Evolutionary conservation across 2,329 filamentous ascomycete species (phyloP).

Genomic region (Trichophaea hybrida): DNA sequence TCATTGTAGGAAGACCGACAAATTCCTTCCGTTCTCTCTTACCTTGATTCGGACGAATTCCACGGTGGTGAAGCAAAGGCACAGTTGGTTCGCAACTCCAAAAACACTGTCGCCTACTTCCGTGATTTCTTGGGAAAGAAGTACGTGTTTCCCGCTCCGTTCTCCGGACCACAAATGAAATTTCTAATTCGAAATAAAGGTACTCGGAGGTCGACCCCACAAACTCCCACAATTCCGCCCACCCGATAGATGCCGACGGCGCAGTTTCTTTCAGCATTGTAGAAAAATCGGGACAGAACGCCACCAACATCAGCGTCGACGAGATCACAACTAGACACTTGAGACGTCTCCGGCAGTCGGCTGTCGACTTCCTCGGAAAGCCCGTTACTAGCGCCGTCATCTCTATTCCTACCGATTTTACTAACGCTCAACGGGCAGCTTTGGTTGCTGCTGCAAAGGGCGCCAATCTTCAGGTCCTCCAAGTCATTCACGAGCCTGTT

Average conservation of each 20-base stretch:
- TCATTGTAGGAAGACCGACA: slow-evolving; percentile 58
- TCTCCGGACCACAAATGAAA: not conserved
- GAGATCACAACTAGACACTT: slow-evolving; percentile 78
- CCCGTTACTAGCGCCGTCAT: slow-evolving; percentile 89
- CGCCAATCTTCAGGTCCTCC: slow-evolving; percentile 75
- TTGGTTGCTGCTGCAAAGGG: slow-evolving; percentile 62
- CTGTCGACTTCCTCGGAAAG: slow-evolving; percentile 84
- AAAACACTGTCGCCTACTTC: slow-evolving; percentile 91
- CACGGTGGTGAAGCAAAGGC: slow-evolving; percentile 89
- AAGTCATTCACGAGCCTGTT: slow-evolving; percentile 83
- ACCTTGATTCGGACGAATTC: slow-evolving; percentile 91
- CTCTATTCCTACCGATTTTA: slow-evolving; percentile 86
- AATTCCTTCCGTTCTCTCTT: slow-evolving; percentile 87
- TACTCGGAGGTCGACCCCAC: slow-evolving; percentile 71
- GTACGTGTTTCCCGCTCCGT: slow-evolving; percentile 38
- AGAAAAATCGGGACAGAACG: slow-evolving; percentile 52
- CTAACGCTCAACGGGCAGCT: slow-evolving; percentile 70
- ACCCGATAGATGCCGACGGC: slow-evolving; percentile 61
- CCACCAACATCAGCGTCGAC: slow-evolving; percentile 57
- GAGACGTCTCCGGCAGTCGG: slow-evolving; percentile 63
- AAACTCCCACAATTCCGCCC: slow-evolving; percentile 82
- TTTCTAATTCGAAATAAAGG: not conserved
- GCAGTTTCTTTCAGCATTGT: slow-evolving; percentile 69
- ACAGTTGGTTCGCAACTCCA: slow-evolving; percentile 80
- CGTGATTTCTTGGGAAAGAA: slow-evolving; percentile 90